Evolutionary conservation across 1,284 basidiomycete species (phyloP), one percentile per base, ranked within the genome.

Genomic region (Marasmius sp.): DNA sequence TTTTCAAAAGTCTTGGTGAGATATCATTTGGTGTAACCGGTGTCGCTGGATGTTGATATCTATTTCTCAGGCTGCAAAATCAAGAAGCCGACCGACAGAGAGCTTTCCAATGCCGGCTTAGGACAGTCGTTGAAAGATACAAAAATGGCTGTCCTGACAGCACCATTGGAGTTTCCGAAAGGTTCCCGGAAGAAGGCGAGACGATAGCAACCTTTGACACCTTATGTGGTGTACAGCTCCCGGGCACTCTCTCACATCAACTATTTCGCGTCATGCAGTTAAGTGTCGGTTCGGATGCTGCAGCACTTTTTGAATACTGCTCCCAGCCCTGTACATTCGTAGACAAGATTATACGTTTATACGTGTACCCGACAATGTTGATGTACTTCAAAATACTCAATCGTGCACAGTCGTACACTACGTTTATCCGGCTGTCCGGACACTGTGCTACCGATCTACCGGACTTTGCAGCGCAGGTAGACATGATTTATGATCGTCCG

Each of bases 141-240:
- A 45, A 92, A 89, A 69, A 82, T 88, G 60, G 94, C 93, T 0
- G 77, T 89, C 0, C 79, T 97, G 57, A 85, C 78, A 58, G 83
- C 87, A 1, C 94, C 94, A 1, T 79, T 95, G 6, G 81, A 84
- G 64, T 96, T 95, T 76, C 94, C 94, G 0, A 91, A 90, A 70
- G 76, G 79, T 20, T 75, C 79, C 54, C 69, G 74, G 57, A 81
- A 77, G 69, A 79, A 79, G 66, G 74, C 70, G 64, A 20, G 36
- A 37, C 7, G 58, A 51, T 50, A 47, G 20, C n/a, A 59, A n/a
- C 48, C 39, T 58, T 38, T 47, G 45, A 20, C 16, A 18, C 45
- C 9, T 18, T n/a, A 8, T n/a, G 8, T 47, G 45, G 8, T 43
- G 45, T 8, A 47, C 20, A 47, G 11, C 11, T 43, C n/a, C 41